Base-by-base conservation (phyloP, 805 yeast species). In the Suhomyces prunicola region DNA sequence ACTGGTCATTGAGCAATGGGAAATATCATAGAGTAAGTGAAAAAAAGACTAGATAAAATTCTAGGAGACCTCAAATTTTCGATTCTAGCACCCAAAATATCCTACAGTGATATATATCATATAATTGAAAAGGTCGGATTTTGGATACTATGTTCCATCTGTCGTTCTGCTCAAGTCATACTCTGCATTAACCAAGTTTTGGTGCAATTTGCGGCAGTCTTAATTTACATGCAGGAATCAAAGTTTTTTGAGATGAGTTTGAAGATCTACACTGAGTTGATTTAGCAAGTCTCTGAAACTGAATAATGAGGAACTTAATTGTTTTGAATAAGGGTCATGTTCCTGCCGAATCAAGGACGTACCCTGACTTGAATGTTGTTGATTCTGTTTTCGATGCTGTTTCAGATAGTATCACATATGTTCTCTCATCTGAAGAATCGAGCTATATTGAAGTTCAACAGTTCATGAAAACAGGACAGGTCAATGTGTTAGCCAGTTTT, bases 401-500 rank as follows among this genome's bases (percentile, higher is more conserved):
- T 33, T 79, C 86, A 8, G 94, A 90, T 65, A 80, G 88, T 51
- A 75, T 90, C 39, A 83, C 94, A 0, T 80, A 84, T 57, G 87
- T 81, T 1, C 72, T 88, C 48, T 77, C 83, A 17, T 70, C 78
- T 55, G 74, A 53, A 33, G 88, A 84, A 40, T 75, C 81, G 41
- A 81, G 81, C 22, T 60, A 74, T 6, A 66, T 86, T 48, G 96
- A 90, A 68, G 87, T 88, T n/a, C 94, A 88, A 61, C 92, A 87
- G 65, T 82, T 82, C 60, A 70, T 76, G 72, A 87, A 85, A 65
- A 76, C 77, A 41, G 96, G 96, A 10, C 71, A 74, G n/a, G 71
- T 76, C 5, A 69, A 72, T 39, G 65, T 82, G 1, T 66, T 90
- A 47, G 91, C 90, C 0, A 80, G 86, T 6, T 84, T 88, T 58